Evolutionary conservation across 2,329 filamentous ascomycete species (phyloP).

Genomic region (Thermothelomyces thermophilus): DNA sequence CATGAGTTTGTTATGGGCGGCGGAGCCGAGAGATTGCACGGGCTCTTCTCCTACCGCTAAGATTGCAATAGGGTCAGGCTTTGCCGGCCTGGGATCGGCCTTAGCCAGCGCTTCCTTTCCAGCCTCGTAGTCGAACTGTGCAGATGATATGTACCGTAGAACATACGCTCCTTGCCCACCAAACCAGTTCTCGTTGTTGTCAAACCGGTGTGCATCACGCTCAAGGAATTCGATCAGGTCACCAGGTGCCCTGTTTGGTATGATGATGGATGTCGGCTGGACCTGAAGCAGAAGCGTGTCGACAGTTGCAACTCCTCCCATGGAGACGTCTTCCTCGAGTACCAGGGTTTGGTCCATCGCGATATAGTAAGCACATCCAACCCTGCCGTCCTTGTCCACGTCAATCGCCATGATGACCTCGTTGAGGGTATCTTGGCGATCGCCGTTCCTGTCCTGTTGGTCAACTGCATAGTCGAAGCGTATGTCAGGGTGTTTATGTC

Average conservation of each 20-base stretch:
- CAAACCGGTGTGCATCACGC: slow-evolving; percentile 28
- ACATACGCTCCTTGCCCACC: slow-evolving; percentile 30
- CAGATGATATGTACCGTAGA: slow-evolving; percentile 61
- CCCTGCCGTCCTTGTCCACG: slow-evolving; percentile 58
- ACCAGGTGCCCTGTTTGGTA: slow-evolving; percentile 42
- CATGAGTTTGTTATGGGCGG: slow-evolving; percentile 57
- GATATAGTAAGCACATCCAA: slow-evolving; percentile 82
- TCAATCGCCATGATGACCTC: slow-evolving; percentile 79
- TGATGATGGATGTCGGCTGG: slow-evolving; percentile 50
- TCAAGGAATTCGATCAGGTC: slow-evolving; percentile 33
- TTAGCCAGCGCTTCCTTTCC: slow-evolving; percentile 60
- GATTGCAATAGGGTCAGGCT: slow-evolving; percentile 51
- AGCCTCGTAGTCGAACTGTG: slow-evolving; percentile 64
- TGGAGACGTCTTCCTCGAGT: slow-evolving; percentile 68
- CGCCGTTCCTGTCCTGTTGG: not conserved
- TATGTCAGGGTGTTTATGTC: not conserved
- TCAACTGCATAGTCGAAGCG: not conserved
- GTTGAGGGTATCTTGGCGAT: slow-evolving; percentile 36
- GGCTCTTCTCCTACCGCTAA: slow-evolving; percentile 33
- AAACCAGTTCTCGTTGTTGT: slow-evolving; percentile 21
- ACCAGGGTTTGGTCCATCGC: slow-evolving; percentile 62
- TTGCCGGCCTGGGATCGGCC: slow-evolving; percentile 46
- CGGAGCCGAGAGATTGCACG: slow-evolving; percentile 38
- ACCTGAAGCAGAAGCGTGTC: slow-evolving; percentile 52
- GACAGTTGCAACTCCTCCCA: slow-evolving; percentile 62